phyloP scores from a whole-genome alignment of 768 basidiomycete species.

The Suillus plorans region DNA sequence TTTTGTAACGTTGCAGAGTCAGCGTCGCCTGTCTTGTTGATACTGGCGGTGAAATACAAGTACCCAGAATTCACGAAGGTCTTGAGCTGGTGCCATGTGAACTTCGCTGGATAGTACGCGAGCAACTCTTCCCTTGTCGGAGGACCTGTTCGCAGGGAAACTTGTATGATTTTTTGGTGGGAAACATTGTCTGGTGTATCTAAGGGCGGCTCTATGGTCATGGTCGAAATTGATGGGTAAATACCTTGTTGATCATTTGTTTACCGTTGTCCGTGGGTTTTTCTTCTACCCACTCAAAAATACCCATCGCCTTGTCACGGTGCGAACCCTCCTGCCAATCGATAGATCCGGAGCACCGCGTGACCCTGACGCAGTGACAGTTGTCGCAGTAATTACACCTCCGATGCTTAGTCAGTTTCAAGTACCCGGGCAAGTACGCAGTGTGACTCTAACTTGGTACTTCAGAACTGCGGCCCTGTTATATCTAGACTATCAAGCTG shows the following conservation, averaged over 20 bases:
- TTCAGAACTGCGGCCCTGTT: too few species aligned
- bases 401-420: too few species aligned
- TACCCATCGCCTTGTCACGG: too few species aligned
- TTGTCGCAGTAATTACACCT: too few species aligned
- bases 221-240: not conserved
- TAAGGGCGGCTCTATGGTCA: slow-evolving; percentile 9
- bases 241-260: not conserved
- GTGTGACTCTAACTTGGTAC: too few species aligned
- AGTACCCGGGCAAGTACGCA: too few species aligned
- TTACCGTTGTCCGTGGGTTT: too few species aligned
- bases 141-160: slow-evolving; percentile 53
- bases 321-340: too few species aligned
- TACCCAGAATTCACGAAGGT: slow-evolving; percentile 80
- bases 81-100: slow-evolving; percentile 76
- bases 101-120: slow-evolving; percentile 68
- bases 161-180: slow-evolving; percentile 13
- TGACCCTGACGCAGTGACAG: too few species aligned
- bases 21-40: not conserved
- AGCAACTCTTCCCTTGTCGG: slow-evolving; percentile 70
- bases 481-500: too few species aligned
- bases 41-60: slow-evolving; percentile 14
- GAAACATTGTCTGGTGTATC: not conserved
- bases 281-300: too few species aligned
- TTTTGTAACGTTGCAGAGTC: slow-evolving; percentile 23
- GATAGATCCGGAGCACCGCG: too few species aligned